Conservation (phyloP, 768 basidiomycete species). For the Tylopilus sp. region DNA sequence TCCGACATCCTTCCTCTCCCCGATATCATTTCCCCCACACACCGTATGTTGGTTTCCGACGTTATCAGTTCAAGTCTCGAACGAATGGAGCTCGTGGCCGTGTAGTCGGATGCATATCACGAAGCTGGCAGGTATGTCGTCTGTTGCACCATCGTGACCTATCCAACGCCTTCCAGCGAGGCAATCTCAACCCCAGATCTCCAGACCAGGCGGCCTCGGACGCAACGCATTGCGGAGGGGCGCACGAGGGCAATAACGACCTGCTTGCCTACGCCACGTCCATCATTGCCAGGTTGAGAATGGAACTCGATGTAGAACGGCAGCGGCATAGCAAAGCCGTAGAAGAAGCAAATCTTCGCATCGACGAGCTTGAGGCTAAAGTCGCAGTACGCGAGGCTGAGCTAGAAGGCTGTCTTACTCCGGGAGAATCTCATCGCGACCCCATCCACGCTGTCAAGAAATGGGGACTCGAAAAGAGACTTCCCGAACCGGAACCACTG, state of each 20-base stretch:
- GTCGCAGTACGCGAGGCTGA: constrained; percentile 57
- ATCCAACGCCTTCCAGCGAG: constrained; percentile 15
- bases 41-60: no score
- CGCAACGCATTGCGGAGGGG: background rate
- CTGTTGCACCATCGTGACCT: constrained; percentile 1
- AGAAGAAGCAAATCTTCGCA: constrained; percentile 38
- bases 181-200: constrained; percentile 19
- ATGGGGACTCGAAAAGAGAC: background rate
- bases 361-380: constrained; percentile 47
- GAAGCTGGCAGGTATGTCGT: constrained; percentile 41
- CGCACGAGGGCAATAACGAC: constrained; percentile 18
- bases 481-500: constrained; percentile 20
- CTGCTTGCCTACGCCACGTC: constrained; percentile 41
- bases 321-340: constrained; percentile 39
- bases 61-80: constrained; percentile 41
- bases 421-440: background rate
- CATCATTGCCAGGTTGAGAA: constrained; percentile 41
- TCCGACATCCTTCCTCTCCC: no score
- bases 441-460: background rate
- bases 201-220: constrained; percentile 16
- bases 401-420: constrained; percentile 37
- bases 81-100: constrained; percentile 46
- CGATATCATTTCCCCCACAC: no score
- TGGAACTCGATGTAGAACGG: constrained; percentile 44
- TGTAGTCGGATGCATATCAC: constrained; percentile 41